A percentile compares a stretch with the other conserved stretches of the same genome.
phyloP scores from a whole-genome alignment of 805 yeast genomes.

The Wickerhamomyces silvicola region DNA sequence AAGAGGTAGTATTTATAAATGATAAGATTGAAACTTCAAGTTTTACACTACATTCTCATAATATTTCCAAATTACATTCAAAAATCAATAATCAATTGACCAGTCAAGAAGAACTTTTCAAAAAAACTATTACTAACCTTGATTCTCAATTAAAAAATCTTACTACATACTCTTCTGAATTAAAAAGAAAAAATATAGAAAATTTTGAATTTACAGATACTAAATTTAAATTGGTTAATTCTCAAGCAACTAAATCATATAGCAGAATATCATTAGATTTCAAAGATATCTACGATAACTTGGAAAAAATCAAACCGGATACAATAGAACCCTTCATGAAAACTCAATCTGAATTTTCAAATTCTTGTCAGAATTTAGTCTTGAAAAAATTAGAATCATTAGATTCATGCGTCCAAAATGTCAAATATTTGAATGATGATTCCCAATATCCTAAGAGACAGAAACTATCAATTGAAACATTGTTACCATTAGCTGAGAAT shows the following conservation, averaged over 20 bases:
- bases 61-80: conserved; percentile 14
- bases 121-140: conserved; percentile 3
- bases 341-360: conserved; percentile 5
- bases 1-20: conserved; percentile 1
- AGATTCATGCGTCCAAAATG: conserved; percentile 1
- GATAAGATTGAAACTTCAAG: conserved; percentile 6
- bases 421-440: conserved; percentile 7
- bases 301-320: conserved; percentile 11
- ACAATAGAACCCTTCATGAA: conserved; percentile 11
- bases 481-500: conserved; percentile 9
- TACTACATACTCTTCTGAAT: conserved; percentile 4
- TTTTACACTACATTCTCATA: conserved; percentile 9
- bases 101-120: conserved; percentile 1
- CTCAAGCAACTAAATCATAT: conserved; percentile 8
- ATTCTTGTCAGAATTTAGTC: conserved; percentile 4
- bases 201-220: conserved; percentile 10
- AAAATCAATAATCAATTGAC: conserved; percentile 11
- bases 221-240: conserved; percentile 10
- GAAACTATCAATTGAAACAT: conserved; percentile 5
- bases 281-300: conserved; percentile 5
- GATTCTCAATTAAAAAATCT: conserved; percentile 8
- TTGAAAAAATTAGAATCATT: conserved; percentile 2
- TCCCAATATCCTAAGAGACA: conserved; percentile 16
- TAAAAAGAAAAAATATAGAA: conserved; percentile 10
- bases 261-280: conserved; percentile 9